Evolutionary conservation across 1,139 yeast species (phyloP), one percentile per base, ranked within the genome.

Genomic region (Hyphopichia fennica): DNA sequence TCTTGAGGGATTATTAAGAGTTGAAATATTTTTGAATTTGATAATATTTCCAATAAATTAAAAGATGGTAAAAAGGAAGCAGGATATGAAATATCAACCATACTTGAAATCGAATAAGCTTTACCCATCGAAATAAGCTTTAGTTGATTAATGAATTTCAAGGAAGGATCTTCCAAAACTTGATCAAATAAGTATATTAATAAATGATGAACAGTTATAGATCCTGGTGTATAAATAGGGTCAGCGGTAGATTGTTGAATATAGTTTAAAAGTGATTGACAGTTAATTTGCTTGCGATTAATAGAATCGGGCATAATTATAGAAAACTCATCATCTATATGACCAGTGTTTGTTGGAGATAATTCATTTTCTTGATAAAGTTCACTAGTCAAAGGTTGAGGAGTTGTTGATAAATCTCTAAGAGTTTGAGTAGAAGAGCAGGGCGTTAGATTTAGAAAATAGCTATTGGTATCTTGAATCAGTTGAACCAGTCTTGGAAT

Each of bases 111-210:
- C n/a, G 40, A 19, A 38, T 46, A 57, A 15, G 47, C 43, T 39
- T 51, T 50, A 1, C 64, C 64, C 40, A 52, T 43, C 38, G 55
- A 60, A 13, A 52, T 46, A 6, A 58, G 45, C 43, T 50, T 56
- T 34, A 58, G 9, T 30, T 48, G 44, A 42, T 46, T 47, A 27
- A 58, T 41, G 36, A 39, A 39, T 5, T 35, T 18, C 2, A 42
- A 16, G 9, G 15, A n/a, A 7, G 34, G 5, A 17, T 17, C 20
- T 16, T 10, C 5, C 6, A 31, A 6, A 3, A 13, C 13, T 31
- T 27, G 10, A 11, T 47, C 18, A 18, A 47, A 46, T 22, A 61
- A 42, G 38, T 50, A 62, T 4, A 61, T 42, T 18, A 60, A 45
- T 7, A 62, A 43, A 40, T 62, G 65, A 35, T 47, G 44, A 9